Percentiles rank a stretch among this genome's conserved stretches.
Conservation (phyloP, 2,329 filamentous ascomycete genomes). For the Colletotrichum sublineola region DNA sequence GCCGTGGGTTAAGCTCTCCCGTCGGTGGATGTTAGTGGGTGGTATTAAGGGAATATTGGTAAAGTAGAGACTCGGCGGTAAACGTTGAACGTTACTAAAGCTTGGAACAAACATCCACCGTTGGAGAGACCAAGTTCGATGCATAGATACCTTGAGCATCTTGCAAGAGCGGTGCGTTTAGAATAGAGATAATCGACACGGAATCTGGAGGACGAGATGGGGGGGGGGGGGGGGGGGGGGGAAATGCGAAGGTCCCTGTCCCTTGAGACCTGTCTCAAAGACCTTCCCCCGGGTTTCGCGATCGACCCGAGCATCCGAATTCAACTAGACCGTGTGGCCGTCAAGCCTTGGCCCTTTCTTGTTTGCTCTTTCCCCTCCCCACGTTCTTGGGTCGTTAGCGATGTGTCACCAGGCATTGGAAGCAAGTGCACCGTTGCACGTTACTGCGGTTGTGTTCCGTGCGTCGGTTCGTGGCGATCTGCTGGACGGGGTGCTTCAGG, state of each 20-base stretch:
- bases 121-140: neutral
- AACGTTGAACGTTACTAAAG: neutral
- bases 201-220: neutral
- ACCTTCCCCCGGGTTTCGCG: conserved; percentile 3
- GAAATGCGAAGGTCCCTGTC: neutral
- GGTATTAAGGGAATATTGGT: neutral
- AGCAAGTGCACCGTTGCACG: neutral
- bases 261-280: neutral
- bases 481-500: conserved; percentile 9
- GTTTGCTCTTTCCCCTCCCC: neutral
- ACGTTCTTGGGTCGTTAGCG: neutral
- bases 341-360: neutral
- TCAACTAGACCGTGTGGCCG: conserved; percentile 5
- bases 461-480: neutral
- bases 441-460: neutral
- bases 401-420: neutral
- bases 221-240: too few relatives aligned
- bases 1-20: neutral
- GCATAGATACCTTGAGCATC: neutral
- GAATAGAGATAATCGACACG: neutral
- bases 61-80: too few relatives aligned
- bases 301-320: conserved; percentile 21
- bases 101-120: neutral
- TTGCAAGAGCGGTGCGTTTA: neutral
- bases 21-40: neutral